Conservation (phyloP, 2,329 filamentous ascomycete species). For the Phoma herbarum region DNA sequence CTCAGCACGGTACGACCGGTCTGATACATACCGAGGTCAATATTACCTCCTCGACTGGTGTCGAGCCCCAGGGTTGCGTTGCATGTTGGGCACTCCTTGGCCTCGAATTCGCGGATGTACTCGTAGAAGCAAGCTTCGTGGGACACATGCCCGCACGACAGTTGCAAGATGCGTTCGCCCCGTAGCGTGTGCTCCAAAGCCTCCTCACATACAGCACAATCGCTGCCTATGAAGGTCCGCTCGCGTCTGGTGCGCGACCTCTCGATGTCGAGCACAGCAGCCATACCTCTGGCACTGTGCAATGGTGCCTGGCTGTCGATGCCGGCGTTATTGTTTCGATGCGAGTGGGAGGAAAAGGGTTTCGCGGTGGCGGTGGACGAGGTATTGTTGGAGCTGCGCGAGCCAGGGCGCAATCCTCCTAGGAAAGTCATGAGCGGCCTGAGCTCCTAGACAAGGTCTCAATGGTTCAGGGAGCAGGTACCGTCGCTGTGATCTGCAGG, state of each 20-base stretch:
- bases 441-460: slow-evolving; percentile 47
- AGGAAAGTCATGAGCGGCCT: slow-evolving; percentile 53
- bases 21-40: slow-evolving; percentile 78
- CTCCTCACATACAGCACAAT: slow-evolving; percentile 97
- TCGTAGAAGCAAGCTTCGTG: slow-evolving; percentile 99
- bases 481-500: slow-evolving; percentile 41
- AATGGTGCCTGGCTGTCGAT: slow-evolving; percentile 41
- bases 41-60: slow-evolving; percentile 89
- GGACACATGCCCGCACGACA: slow-evolving; percentile 95
- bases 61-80: slow-evolving; percentile 91
- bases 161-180: slow-evolving; percentile 92
- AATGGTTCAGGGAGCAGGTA: slow-evolving; percentile 41
- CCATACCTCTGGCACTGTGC: slow-evolving; percentile 59
- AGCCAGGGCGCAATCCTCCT: slow-evolving; percentile 50
- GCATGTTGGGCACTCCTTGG: slow-evolving; percentile 92
- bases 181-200: slow-evolving; percentile 93
- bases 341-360: slow-evolving; percentile 30
- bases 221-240: slow-evolving; percentile 91
- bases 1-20: slow-evolving; percentile 7
- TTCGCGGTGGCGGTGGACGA: slow-evolving; percentile 29
- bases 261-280: slow-evolving; percentile 76
- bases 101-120: slow-evolving; percentile 93
- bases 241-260: slow-evolving; percentile 82
- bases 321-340: slow-evolving; percentile 36
- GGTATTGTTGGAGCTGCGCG: slow-evolving; percentile 44